phyloP scores from a whole-genome alignment of 192 early-diverging fungal genomes.

The Mortierella claussenii region DNA sequence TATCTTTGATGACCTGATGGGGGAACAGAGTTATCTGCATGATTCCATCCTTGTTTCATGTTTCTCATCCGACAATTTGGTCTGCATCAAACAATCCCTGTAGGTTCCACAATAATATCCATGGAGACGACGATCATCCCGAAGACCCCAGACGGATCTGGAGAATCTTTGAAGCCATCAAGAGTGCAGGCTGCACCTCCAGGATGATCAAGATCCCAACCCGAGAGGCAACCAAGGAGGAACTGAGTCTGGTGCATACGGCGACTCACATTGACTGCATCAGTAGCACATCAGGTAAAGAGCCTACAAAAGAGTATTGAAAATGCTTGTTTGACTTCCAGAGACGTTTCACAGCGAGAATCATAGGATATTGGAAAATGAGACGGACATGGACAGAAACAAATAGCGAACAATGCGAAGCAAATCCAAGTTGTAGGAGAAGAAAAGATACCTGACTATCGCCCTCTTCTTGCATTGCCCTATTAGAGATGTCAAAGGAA shows the following conservation, averaged over 20 bases:
- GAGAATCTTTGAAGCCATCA: constrained; percentile 68
- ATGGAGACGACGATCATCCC: constrained; percentile 74
- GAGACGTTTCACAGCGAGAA: too few relatives aligned
- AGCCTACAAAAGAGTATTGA: too few relatives aligned
- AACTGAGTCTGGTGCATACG: constrained; percentile 67
- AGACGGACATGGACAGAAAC: too few relatives aligned
- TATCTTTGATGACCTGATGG: neutral
- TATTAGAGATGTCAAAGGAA: constrained; percentile 57
- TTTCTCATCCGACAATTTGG: too few relatives aligned
- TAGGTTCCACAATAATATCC: constrained; percentile 67
- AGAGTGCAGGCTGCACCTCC: constrained; percentile 55
- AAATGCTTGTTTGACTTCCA: too few relatives aligned
- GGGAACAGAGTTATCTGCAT: neutral
- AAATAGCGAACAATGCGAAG: too few relatives aligned
- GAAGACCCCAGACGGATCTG: constrained; percentile 82
- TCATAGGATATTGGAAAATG: too few relatives aligned
- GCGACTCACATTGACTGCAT: constrained; percentile 57
- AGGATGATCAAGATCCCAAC: constrained; percentile 57
- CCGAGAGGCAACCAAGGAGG: constrained; percentile 58
- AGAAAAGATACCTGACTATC: too few relatives aligned
- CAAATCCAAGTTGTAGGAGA: too few relatives aligned
- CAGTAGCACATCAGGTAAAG: constrained; percentile 52
- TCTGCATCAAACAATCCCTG: too few relatives aligned
- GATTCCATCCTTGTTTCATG: neutral
- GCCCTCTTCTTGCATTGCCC: neutral